phyloP scores from a whole-genome alignment of 2,329 filamentous ascomycete genomes.

The Claviceps fusiformis region DNA sequence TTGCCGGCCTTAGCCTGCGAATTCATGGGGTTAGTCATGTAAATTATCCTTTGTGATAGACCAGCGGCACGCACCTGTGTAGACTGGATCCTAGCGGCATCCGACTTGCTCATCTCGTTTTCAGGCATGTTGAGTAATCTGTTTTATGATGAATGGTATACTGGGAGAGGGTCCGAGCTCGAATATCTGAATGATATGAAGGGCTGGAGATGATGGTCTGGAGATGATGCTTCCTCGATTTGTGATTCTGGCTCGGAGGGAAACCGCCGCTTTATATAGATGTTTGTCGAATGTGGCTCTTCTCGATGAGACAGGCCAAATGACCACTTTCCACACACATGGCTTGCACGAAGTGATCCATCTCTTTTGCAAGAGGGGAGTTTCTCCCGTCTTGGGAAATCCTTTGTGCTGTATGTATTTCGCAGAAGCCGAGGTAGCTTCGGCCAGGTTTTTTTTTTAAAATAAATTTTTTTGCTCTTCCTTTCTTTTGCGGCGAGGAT shows the following conservation, averaged over 20 bases:
- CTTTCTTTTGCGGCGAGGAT: background rate
- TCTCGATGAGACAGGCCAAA: background rate
- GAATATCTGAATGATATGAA: background rate
- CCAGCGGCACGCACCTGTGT: background rate
- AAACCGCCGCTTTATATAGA: background rate
- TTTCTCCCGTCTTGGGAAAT: background rate
- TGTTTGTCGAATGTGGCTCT: background rate
- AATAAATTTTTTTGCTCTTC: background rate
- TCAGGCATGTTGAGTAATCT: background rate
- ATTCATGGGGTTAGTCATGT: background rate
- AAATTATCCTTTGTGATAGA: background rate
- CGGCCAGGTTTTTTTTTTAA: background rate
- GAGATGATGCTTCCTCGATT: background rate
- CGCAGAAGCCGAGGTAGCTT: background rate
- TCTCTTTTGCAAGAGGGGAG: background rate
- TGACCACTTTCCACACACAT: background rate
- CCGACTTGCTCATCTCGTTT: background rate
- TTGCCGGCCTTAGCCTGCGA: background rate
- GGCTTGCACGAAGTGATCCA: background rate
- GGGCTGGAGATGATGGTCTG: background rate
- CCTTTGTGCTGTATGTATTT: background rate
- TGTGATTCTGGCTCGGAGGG: background rate
- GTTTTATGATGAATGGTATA: background rate
- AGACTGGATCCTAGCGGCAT: background rate
- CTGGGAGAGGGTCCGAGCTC: background rate